These are phyloP conservation scores for Paramecium biaurelia DNA, from an alignment of 73 alveolate species.

Conservation along the genomic window DNA sequence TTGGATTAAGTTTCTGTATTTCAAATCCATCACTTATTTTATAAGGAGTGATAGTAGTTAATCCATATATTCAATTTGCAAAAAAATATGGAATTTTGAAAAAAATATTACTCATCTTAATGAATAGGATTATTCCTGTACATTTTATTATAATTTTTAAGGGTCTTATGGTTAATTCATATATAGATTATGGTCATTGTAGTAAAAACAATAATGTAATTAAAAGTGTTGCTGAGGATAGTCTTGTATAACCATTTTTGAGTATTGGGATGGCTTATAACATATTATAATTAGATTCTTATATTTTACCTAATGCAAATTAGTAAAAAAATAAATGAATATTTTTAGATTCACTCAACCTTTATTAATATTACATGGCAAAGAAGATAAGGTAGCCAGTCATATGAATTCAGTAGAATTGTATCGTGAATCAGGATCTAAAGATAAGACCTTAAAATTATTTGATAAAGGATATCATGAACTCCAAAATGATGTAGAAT, in stretches of 20 bases:
- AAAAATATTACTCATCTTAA: not conserved
- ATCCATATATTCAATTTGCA: not conserved
- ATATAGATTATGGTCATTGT: conserved; percentile 22
- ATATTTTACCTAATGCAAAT: not conserved
- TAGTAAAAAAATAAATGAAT: not conserved
- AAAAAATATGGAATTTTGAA: not conserved
- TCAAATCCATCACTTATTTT: not conserved
- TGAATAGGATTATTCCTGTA: not conserved
- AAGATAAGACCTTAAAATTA: not conserved
- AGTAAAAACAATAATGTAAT: not conserved
- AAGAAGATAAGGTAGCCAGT: conserved; percentile 22
- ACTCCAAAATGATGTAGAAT: conserved; percentile 30
- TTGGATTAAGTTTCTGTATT: not conserved
- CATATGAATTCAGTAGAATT: conserved; percentile 38
- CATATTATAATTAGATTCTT: not conserved
- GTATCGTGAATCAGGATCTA: not conserved
- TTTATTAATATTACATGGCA: not conserved
- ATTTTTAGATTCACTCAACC: not conserved
- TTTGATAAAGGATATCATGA: conserved; percentile 49
- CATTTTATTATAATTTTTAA: not conserved
- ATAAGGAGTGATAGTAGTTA: not conserved
- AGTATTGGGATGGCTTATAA: not conserved
- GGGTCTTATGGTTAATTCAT: conserved; percentile 9
- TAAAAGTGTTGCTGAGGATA: not conserved
- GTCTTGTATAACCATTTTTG: not conserved